A percentile compares a stretch with the other conserved stretches of the same genome.
Conservation (phyloP, 2,329 filamentous ascomycete genomes). For the Monilinia vaccinii-corymbosi region DNA sequence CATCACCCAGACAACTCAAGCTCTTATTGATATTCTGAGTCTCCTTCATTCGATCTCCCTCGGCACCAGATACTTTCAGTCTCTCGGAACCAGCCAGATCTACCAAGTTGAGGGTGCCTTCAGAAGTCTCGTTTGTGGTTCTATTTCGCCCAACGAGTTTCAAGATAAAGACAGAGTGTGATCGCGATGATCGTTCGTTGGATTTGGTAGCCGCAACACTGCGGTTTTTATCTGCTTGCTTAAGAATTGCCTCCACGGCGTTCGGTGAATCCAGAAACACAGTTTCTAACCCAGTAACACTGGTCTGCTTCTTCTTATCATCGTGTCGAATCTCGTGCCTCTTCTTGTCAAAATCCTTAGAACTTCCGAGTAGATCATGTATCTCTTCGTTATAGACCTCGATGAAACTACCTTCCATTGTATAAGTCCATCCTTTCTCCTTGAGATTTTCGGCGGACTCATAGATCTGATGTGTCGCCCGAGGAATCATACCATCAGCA, state of each 20-base stretch:
- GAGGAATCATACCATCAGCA: conserved; percentile 86
- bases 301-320: conserved; percentile 69
- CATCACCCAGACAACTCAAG: conserved; percentile 83
- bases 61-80: conserved; percentile 75
- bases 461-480: conserved; percentile 89
- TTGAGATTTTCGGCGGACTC: conserved; percentile 72
- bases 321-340: conserved; percentile 90
- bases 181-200: conserved; percentile 88
- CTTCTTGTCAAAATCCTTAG: conserved; percentile 64
- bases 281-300: conserved; percentile 68
- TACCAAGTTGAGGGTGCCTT: conserved; percentile 91
- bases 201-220: conserved; percentile 95
- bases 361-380: conserved; percentile 73
- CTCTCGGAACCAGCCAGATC: conserved; percentile 91
- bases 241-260: conserved; percentile 71
- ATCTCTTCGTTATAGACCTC: conserved; percentile 98
- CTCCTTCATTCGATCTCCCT: conserved; percentile 81
- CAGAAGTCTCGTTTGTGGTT: conserved; percentile 70
- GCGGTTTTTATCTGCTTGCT: conserved; percentile 73
- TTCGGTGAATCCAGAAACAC: conserved; percentile 70
- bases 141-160: conserved; percentile 63
- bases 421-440: conserved; percentile 90
- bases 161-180: conserved; percentile 92
- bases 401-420: conserved; percentile 88
- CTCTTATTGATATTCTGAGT: conserved; percentile 98